Base-by-base conservation (phyloP, 306 rosid species). In the Mucuna pruriens region DNA sequence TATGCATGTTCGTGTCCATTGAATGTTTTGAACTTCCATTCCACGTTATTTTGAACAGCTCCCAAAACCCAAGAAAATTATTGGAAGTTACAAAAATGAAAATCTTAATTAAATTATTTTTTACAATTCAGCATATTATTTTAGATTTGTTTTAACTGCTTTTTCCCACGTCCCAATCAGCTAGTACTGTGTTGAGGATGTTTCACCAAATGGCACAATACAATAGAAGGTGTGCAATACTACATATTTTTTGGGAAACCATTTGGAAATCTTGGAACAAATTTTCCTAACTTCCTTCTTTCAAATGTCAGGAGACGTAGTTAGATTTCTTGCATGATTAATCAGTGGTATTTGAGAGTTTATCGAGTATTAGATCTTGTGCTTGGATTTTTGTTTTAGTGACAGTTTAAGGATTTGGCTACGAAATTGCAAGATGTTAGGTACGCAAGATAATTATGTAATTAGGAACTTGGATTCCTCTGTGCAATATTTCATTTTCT, bases 31-130 rank as follows among this genome's bases (percentile, higher is more conserved):
- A 48, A 19, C 62, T 40, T 40, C 9, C 13, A 5, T 82, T 31
- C 16, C 33, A 39, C 17, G 51, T 69, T 34, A 55, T 42, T 69
- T 69, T 64, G 45, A 65, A 51, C 61, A 40, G 52, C 62, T 65
- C 34, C 38, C 51, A 19, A 44, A 40, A 44, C 23, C 84, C 20
- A 10, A 39, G 19, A 64, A 34, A 20, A 29, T 13, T 9, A 54
- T 36, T 23, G 9, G 29, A 52, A 23, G 23, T 78, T 65, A 39
- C 34, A 17, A 62, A 26, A 19, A 7, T 11, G 11, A 49, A 77
- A 76, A 45, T 29, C 34, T 17, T 45, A 23, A 31, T 9, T 0
- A 44, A 57, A 22, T 25, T 55, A 15, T 68, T 67, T 66, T 68
- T 67, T 66, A 17, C 71, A 62, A 36, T 58, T 9, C n/a, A 9